These are phyloP conservation scores for Sugiyamaella japonica DNA, from an alignment of 1,139 yeast genomes.

Conservation along the genomic window DNA sequence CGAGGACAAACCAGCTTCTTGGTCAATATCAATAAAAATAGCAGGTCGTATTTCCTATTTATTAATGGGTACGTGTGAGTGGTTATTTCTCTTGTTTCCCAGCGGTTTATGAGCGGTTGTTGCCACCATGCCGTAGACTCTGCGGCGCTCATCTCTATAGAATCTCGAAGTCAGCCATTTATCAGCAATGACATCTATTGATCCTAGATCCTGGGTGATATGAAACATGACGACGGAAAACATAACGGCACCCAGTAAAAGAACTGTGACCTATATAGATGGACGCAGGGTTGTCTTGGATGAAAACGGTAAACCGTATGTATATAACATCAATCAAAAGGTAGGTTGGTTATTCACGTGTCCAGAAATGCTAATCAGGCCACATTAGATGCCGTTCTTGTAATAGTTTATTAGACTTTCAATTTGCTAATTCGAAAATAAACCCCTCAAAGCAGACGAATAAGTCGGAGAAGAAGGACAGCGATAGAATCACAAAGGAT, in stretches of 20 bases:
- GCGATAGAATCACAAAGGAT: background rate
- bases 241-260: conserved; percentile 10
- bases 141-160: background rate
- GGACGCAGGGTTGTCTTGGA: conserved; percentile 78
- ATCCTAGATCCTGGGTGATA: background rate
- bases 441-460: conserved; percentile 18
- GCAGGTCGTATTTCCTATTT: too few species aligned
- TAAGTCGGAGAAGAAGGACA: background rate
- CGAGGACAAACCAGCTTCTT: too few species aligned
- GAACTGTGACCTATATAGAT: conserved; percentile 29
- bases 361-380: conserved; percentile 11
- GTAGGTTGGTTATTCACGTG: background rate
- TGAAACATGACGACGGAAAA: conserved; percentile 4
- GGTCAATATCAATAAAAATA: too few species aligned
- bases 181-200: background rate
- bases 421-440: conserved; percentile 46
- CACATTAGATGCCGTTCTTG: conserved; percentile 72
- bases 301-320: conserved; percentile 89
- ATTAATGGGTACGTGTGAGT: too few species aligned
- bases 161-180: background rate
- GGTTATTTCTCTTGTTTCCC: background rate
- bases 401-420: conserved; percentile 74
- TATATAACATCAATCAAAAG: conserved; percentile 30
- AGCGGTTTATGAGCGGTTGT: background rate
- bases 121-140: background rate